Conservation (phyloP, 2,329 filamentous ascomycete species). For the Trichoderma sp. region DNA sequence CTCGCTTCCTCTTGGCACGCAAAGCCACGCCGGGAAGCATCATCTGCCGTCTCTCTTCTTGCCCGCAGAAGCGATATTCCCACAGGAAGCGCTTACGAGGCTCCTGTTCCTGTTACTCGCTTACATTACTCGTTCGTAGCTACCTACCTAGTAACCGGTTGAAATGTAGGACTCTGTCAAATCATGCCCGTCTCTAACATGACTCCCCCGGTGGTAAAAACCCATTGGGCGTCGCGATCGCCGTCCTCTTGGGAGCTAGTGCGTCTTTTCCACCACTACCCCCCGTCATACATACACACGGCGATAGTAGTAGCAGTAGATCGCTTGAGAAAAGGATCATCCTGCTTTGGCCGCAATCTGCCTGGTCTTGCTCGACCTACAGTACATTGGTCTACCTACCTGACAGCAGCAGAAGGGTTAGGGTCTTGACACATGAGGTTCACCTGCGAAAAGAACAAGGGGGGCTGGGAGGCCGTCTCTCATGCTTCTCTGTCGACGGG, state of each 20-base stretch:
- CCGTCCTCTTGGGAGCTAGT: slow-evolving; percentile 11
- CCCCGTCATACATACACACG: too few species aligned
- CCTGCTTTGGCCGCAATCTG: not conserved
- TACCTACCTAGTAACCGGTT: not conserved
- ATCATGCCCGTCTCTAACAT: not conserved
- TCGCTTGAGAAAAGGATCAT: slow-evolving; percentile 8
- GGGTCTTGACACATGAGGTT: too few species aligned
- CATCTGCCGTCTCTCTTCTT: not conserved
- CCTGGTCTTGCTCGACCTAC: too few species aligned
- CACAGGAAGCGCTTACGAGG: not conserved
- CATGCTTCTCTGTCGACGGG: too few species aligned
- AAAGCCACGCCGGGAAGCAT: slow-evolving; percentile 20
- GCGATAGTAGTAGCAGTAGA: not conserved
- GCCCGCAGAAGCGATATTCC: not conserved
- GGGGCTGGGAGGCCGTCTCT: too few species aligned
- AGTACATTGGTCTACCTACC: too few species aligned
- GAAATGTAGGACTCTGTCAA: not conserved
- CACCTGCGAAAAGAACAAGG: too few species aligned
- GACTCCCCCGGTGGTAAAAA: not conserved
- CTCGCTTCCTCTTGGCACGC: not conserved
- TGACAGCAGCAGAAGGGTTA: too few species aligned
- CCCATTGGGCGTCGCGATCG: slow-evolving; percentile 14
- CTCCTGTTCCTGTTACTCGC: too few species aligned
- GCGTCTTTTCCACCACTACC: not conserved
- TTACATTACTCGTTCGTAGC: not conserved